phyloP scores from a whole-genome alignment of 108 stramenopile species.

The Aurantiochytrium sp. region DNA sequence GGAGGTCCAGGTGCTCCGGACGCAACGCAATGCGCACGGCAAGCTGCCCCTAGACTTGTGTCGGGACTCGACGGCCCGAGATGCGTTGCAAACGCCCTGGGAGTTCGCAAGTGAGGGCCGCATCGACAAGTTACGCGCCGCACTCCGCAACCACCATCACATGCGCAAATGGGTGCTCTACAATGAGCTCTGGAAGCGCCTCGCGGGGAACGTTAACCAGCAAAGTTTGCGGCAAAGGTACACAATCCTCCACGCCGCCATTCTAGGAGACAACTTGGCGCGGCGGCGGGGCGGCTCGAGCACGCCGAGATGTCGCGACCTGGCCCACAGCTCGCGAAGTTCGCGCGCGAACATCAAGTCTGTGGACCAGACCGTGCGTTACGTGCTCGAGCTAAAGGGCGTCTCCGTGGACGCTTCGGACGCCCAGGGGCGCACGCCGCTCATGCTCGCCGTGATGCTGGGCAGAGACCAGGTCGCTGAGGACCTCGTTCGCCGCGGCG shows the following conservation, averaged over 20 bases:
- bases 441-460: neutral
- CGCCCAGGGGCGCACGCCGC: neutral
- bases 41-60: neutral
- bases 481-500: neutral
- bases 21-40: neutral
- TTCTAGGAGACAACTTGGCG: neutral
- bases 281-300: neutral
- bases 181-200: neutral
- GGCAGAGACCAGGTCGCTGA: neutral
- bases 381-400: neutral
- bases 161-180: neutral
- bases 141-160: neutral
- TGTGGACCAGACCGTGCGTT: neutral
- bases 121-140: neutral
- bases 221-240: neutral
- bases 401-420: slow-evolving; percentile 3
- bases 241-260: neutral
- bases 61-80: neutral
- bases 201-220: neutral
- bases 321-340: too few species aligned
- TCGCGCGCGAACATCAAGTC: neutral
- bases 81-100: neutral
- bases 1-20: neutral
- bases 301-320: too few species aligned
- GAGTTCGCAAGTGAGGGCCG: neutral